Base-by-base conservation (phyloP, 768 basidiomycete species). In the Tylopilus intermedius region DNA sequence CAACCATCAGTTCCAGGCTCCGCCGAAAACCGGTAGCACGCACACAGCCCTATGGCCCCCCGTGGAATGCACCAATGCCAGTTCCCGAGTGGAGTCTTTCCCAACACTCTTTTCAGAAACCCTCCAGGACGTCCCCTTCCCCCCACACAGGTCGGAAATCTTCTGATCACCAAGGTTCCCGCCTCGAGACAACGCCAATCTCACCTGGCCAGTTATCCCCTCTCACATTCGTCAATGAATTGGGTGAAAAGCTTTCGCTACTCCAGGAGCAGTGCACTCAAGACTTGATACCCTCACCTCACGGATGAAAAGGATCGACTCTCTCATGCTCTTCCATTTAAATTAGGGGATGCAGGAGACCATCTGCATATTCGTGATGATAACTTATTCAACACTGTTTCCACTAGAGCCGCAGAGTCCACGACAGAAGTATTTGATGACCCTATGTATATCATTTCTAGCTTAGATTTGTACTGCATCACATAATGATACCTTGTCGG, bases 11-110 rank as follows among this genome's bases (percentile, higher is more conserved):
- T 4, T 44, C 59, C 8, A 62, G 50, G 35, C 57, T 62, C 30
- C 57, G 62, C 15, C 53, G 56, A 47, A 69, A 62, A 40, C 62
- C 66, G 4, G 60, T 60, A 4, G 51, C 62, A 33, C 71, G 71
- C 15, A 73, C 72, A 10, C 71, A 73, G 15, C 72, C 72, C 4
- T 73, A 73, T 24, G 67, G 69, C 10, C 64, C 70, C 33, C 72
- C 72, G 4, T 73, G 70, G 59, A 74, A 70, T 53, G 65, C 60
- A 15, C 51, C 55, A 2, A 68, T 68, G 67, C 65, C 65, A 15
- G 39, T 51, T n/a, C 44, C 35, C 11, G 58, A 63, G 15, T 39
- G 24, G 1, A 8, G 7, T 39, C 45, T 47, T 13, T 24, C 53
- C 10, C 48, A 29, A 6, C 53, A 48, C 15, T 45, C 46, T 49